Base-by-base conservation (phyloP, 495 filamentous ascomycete genomes). In the Pseudotulostoma volvatum region DNA sequence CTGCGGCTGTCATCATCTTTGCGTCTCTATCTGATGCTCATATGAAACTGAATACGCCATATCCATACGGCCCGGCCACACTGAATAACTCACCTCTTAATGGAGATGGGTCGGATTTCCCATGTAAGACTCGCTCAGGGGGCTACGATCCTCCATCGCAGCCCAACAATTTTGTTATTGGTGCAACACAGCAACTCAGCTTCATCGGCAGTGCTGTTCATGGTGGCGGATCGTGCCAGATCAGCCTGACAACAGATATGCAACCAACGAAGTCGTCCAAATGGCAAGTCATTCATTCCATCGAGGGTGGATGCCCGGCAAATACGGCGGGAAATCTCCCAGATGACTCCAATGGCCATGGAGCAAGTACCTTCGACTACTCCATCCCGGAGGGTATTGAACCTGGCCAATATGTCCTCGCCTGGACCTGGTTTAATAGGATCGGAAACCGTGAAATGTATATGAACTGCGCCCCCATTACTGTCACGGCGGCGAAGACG, bases 341-440 rank as follows among this genome's bases (percentile, higher is more conserved):
- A 0, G 53, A 43, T 2, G 47, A 50, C 31, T 23, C 54, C 7
- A 37, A 31, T 9, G 39, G 34, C 9, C 21, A 23, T 1, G 56
- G 52, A 15, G 50, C 58, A 9, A 44, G 43, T 25, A 33, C 38
- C 2, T 67, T 69, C 51, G 46, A 53, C 25, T 72, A 64, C 51
- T 57, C 50, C 2, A 64, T 74, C 17, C 70, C 70, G 9, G 52
- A 55, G 0, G 56, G 48, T 13, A 52, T 66, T 34, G 44, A 48
- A 2, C 36, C 53, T 8, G 70, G 68, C 18, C 57, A 71, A 37
- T 84, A 77, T 35, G 79, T 74, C 5, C 63, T 95, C 35, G 81
- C 82, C 34, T 93, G 82, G 73, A 82, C 84, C 16, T 95, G 87
- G 87, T 76, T 88, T 66, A 95, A 95, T 69, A 74, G 74, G 37